These are phyloP conservation scores for Yamadazyma diddensiae DNA, from an alignment of 1,139 yeast species.

Conservation along the genomic window DNA sequence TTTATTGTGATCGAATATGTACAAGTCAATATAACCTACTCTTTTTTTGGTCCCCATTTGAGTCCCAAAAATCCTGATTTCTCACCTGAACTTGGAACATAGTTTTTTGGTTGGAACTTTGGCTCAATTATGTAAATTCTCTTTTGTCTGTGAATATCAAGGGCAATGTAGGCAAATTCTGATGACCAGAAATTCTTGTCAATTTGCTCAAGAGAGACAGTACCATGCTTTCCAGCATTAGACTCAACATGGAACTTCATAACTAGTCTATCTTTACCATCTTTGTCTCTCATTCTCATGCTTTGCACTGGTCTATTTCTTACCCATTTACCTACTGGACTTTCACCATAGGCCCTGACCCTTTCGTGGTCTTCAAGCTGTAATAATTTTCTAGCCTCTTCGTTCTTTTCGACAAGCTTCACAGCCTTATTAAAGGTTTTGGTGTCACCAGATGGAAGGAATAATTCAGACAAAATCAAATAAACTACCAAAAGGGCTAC, in stretches of 20 bases:
- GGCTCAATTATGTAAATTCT: conserved; percentile 74
- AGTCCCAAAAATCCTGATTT: conserved; percentile 70
- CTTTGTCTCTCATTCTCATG: conserved; percentile 54
- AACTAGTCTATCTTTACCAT: conserved; percentile 75
- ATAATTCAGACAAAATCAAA: conserved; percentile 70
- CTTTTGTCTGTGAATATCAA: conserved; percentile 71
- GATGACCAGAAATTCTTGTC: conserved; percentile 65
- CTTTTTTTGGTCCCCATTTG: conserved; percentile 79
- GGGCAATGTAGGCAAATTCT: conserved; percentile 68
- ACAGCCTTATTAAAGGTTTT: conserved; percentile 87
- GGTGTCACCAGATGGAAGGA: conserved; percentile 89
- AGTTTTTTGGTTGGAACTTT: conserved; percentile 38
- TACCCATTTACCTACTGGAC: conserved; percentile 65
- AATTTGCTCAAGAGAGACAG: conserved; percentile 76
- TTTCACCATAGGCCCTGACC: conserved; percentile 82
- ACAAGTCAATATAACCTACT: conserved; percentile 19
- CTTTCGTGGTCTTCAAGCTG: conserved; percentile 54
- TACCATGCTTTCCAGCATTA: conserved; percentile 47
- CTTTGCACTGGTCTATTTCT: conserved; percentile 78
- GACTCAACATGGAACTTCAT: conserved; percentile 90
- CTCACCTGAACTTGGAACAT: conserved; percentile 27
- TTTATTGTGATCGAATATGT: background rate
- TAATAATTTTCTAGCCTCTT: conserved; percentile 55
- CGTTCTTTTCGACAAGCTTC: conserved; percentile 66
- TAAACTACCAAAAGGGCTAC: conserved; percentile 70